Percentiles rank a stretch among this genome's conserved stretches.
phyloP scores from a whole-genome alignment of 73 alveolate genomes.

The Symbiodinium pilosum region DNA sequence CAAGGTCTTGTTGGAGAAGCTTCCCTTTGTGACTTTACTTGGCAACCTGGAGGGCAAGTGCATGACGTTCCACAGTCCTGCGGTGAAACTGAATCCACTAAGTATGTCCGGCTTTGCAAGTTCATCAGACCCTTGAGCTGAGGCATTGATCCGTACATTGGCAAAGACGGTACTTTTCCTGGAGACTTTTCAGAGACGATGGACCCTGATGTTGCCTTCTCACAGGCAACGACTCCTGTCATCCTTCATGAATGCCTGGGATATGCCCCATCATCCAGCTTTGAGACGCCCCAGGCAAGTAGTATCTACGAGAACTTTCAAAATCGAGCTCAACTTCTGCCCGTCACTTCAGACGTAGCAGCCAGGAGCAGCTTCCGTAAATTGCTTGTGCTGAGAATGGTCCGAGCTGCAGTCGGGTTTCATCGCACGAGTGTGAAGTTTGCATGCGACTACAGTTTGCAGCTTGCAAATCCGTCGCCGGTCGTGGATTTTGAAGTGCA shows the following conservation, averaged over 20 bases:
- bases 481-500: too few relatives aligned
- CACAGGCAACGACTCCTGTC: conserved; percentile 54
- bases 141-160: conserved; percentile 89
- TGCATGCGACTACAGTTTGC: too few relatives aligned
- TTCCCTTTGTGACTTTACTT: conserved; percentile 48
- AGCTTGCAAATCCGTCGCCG: too few relatives aligned
- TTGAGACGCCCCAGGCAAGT: background rate
- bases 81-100: background rate
- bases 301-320: conserved; percentile 5
- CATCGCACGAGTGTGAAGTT: background rate
- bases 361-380: conserved; percentile 30
- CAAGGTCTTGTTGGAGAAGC: conserved; percentile 46
- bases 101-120: too few relatives aligned
- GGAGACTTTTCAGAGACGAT: conserved; percentile 92
- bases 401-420: too few relatives aligned
- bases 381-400: too few relatives aligned
- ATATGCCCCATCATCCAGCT: too few relatives aligned
- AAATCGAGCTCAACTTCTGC: conserved; percentile 73
- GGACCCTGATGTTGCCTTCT: conserved; percentile 79
- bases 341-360: conserved; percentile 87
- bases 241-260: background rate
- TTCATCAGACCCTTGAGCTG: background rate
- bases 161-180: conserved; percentile 82
- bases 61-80: background rate
- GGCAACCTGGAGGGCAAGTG: background rate